Evolutionary conservation across 2,329 filamentous ascomycete genomes (phyloP).

Genomic region (Pseudocercospora fijiensis): DNA sequence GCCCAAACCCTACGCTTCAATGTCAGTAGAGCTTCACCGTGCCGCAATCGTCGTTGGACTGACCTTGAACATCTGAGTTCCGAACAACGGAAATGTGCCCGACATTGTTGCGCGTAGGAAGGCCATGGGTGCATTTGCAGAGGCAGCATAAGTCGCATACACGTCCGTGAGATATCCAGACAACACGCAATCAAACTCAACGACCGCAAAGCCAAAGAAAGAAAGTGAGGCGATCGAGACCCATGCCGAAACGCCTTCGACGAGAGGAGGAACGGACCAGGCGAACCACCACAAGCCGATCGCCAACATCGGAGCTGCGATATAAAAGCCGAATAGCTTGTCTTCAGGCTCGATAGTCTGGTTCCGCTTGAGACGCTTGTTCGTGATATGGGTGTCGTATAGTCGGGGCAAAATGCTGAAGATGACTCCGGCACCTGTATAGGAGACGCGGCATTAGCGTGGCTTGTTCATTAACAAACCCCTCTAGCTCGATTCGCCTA

Average conservation of each 20-base stretch:
- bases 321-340: conserved; percentile 50
- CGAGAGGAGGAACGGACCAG: conserved; percentile 49
- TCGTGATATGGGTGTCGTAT: conserved; percentile 42
- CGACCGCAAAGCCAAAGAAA: conserved; percentile 50
- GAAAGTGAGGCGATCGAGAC: conserved; percentile 36
- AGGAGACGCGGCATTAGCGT: not conserved
- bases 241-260: conserved; percentile 33
- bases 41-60: not conserved
- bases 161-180: conserved; percentile 49
- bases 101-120: conserved; percentile 44
- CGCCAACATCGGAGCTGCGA: conserved; percentile 48
- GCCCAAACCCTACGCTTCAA: conserved; percentile 32
- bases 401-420: conserved; percentile 47
- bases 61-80: conserved; percentile 41
- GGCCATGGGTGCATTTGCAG: conserved; percentile 46
- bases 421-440: conserved; percentile 47
- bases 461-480: not conserved
- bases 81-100: conserved; percentile 45
- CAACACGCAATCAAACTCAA: conserved; percentile 48
- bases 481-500: too few species aligned
- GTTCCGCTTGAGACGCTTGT: conserved; percentile 28
- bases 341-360: conserved; percentile 45
- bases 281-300: conserved; percentile 49
- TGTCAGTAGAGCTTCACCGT: not conserved
- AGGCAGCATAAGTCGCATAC: conserved; percentile 48